These are phyloP conservation scores for Fusarium algeriense DNA, from an alignment of 2,329 filamentous ascomycete species.

Conservation along the genomic window DNA sequence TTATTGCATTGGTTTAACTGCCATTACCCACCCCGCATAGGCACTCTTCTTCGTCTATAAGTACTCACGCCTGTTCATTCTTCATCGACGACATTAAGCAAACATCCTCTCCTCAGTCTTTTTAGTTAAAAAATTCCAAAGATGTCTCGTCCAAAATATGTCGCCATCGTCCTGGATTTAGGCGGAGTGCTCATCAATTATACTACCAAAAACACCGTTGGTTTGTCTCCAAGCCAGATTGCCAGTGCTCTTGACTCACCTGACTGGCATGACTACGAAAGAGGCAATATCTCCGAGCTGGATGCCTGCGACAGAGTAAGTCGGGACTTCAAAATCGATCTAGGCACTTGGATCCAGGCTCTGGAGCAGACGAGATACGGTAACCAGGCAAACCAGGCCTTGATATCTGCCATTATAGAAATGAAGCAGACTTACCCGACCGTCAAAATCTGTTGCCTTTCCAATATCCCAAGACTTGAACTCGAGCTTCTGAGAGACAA, in stretches of 20 bases:
- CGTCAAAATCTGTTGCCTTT: background rate
- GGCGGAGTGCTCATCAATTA: background rate
- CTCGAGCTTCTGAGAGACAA: background rate
- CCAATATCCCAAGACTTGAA: conserved; percentile 9
- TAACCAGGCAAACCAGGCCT: background rate
- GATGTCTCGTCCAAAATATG: background rate
- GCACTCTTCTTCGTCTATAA: background rate
- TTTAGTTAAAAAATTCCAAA: too few relatives aligned
- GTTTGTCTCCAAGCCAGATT: background rate
- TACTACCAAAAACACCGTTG: background rate
- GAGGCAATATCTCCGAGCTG: background rate
- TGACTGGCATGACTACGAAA: conserved; percentile 8
- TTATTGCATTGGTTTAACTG: background rate
- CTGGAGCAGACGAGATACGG: conserved; percentile 1
- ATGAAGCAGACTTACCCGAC: background rate
- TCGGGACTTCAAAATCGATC: background rate
- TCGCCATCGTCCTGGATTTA: background rate
- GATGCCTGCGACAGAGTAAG: background rate
- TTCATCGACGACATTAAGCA: background rate
- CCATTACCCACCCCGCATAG: background rate
- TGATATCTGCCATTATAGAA: background rate
- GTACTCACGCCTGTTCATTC: background rate
- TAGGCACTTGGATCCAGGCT: background rate
- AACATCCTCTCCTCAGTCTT: background rate
- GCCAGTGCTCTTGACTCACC: background rate